Conservation (phyloP, 2,329 filamentous ascomycete genomes). For the Magnaporthiopsis poae region DNA sequence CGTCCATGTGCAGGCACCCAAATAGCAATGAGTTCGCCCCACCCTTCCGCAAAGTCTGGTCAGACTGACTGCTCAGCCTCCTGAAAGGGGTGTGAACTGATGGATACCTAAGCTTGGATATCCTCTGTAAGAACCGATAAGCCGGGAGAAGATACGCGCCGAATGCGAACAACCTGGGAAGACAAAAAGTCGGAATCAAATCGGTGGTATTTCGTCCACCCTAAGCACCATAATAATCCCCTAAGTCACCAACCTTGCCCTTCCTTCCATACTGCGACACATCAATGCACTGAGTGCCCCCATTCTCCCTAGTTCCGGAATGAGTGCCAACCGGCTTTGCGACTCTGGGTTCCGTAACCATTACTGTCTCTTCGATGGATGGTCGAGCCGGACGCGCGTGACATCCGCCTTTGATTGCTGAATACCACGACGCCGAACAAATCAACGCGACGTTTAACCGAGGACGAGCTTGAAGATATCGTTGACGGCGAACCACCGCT, state of each 20-base stretch:
- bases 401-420: background rate
- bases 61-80: background rate
- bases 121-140: background rate
- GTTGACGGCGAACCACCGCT: conserved; percentile 75
- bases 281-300: background rate
- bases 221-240: background rate
- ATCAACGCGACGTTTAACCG: conserved; percentile 28
- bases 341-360: background rate
- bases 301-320: background rate
- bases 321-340: background rate
- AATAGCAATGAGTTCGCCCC: background rate
- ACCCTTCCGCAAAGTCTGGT: background rate
- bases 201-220: background rate
- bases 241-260: background rate
- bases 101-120: background rate
- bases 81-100: background rate
- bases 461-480: conserved; percentile 90
- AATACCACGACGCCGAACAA: background rate
- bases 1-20: background rate
- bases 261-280: too few species aligned
- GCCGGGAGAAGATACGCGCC: background rate
- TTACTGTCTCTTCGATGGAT: background rate
- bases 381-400: background rate
- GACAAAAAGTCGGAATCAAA: background rate
- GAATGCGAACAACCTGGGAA: background rate